Evolutionary conservation across 257 asterid species (phyloP), one percentile per base, ranked within the genome.

Genomic region (Cynanchum wilfordii): DNA sequence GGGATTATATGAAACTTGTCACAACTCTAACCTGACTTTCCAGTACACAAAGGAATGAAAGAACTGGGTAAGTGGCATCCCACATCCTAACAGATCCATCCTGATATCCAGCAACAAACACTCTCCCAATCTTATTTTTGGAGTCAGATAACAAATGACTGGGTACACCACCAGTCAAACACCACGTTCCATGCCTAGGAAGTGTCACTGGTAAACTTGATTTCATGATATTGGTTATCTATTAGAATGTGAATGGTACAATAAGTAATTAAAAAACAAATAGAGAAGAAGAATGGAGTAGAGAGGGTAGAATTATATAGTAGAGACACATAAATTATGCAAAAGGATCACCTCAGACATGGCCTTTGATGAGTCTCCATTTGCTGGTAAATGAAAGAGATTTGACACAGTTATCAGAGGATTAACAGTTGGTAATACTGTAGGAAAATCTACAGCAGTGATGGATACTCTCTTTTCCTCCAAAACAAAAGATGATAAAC

Each of bases 51-150:
- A 90, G 80, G 80, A 80, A 86, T 38, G 85, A 78, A 56, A 90
- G 80, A 73, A 90, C 94, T 60, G 96, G 96, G 85, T 80, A 73
- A 65, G 96, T 93, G 79, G 89, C 93, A 87, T 90, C 94, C 98
- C 97, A 93, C 75, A 93, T 80, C 76, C 85, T 88, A 74, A 89
- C 86, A 73, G 97, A 93, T 80, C 96, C 98, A 82, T 93, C 93
- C 75, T 83, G 88, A 83, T 89, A 93, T 66, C 98, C 98, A 45
- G 88, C 89, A 69, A 86, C 81, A 73, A 85, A 93, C 74, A 93
- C 55, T 79, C 89, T 87, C 71, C 42, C 81, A 52, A 84, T 83
- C 84, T 59, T 79, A 81, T 69, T 84, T 75, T 84, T 87, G 74
- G 83, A 84, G 50, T 78, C 83, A 75, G 75, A 71, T 63, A 86